Evolutionary conservation across 2,329 filamentous ascomycete genomes (phyloP).

Genomic region (Pseudogymnoascus sp.): DNA sequence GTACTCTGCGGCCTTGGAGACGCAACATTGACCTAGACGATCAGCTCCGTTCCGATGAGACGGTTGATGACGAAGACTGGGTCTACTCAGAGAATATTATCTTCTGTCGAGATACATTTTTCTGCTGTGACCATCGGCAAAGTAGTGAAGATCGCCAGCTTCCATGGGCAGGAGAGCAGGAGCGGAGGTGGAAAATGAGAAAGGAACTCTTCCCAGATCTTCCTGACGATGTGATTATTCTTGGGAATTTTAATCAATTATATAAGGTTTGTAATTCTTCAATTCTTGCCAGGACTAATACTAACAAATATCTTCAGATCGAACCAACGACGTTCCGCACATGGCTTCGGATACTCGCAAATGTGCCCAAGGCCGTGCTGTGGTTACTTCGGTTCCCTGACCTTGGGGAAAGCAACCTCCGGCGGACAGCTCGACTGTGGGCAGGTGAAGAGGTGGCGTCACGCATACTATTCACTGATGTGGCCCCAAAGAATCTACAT

Average conservation of each 20-base stretch:
- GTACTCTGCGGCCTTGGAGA: constrained; percentile 72
- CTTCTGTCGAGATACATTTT: constrained; percentile 90
- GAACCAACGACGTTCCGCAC: constrained; percentile 93
- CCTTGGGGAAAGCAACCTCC: constrained; percentile 77
- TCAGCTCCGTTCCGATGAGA: constrained; percentile 55
- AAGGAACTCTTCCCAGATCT: constrained; percentile 83
- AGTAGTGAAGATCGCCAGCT: constrained; percentile 60
- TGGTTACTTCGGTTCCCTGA: constrained; percentile 98
- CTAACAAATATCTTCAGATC: constrained; percentile 50
- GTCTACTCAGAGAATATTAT: constrained; percentile 96
- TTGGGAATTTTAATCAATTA: constrained; percentile 97
- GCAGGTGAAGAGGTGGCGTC: constrained; percentile 76
- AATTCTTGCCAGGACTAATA: background rate
- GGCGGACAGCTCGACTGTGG: constrained; percentile 73
- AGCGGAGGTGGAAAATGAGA: constrained; percentile 81
- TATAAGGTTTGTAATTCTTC: constrained; percentile 68
- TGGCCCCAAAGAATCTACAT: constrained; percentile 89
- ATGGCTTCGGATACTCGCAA: constrained; percentile 84
- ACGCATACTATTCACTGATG: constrained; percentile 90
- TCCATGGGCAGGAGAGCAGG: constrained; percentile 78
- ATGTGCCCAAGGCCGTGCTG: constrained; percentile 77
- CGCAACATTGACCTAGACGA: constrained; percentile 69
- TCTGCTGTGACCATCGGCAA: constrained; percentile 96
- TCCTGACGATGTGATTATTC: constrained; percentile 74
- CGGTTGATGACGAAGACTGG: constrained; percentile 62